Conservation (phyloP, 2,329 filamentous ascomycete species). For the Neoscytalidium dimidiatum region DNA sequence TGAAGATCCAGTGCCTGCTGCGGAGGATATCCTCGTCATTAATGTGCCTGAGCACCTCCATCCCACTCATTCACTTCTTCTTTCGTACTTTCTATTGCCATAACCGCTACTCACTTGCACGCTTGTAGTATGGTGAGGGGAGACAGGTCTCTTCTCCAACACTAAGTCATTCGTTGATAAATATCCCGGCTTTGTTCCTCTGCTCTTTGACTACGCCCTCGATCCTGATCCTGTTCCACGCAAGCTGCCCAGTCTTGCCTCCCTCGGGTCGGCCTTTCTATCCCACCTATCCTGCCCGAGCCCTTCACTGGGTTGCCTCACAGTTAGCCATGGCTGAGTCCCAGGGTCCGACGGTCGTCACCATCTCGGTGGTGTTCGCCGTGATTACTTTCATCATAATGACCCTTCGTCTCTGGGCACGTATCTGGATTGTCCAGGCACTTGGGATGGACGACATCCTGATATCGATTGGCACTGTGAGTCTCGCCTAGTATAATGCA, state of each 20-base stretch:
- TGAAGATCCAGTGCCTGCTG: conserved; percentile 12
- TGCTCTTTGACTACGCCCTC: not conserved
- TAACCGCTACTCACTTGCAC: not conserved
- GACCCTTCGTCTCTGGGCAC: conserved; percentile 41
- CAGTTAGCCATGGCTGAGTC: conserved; percentile 13
- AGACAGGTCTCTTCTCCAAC: not conserved
- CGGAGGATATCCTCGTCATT: conserved; percentile 1
- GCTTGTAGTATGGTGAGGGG: not conserved
- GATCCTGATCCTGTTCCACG: not conserved
- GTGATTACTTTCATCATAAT: conserved; percentile 41
- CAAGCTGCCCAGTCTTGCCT: not conserved
- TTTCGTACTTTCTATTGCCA: conserved; percentile 7
- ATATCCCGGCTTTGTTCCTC: conserved; percentile 2
- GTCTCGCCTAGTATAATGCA: not conserved
- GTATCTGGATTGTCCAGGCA: conserved; percentile 40
- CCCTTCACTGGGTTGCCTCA: conserved; percentile 10
- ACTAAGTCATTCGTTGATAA: not conserved
- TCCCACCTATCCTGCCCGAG: not conserved
- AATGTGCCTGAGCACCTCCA: not conserved
- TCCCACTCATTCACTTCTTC: not conserved
- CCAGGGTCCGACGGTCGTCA: conserved; percentile 27
- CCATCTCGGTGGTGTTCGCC: conserved; percentile 41
- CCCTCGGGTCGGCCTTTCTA: not conserved
- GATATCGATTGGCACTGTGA: conserved; percentile 29
- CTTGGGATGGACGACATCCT: conserved; percentile 34